Base-by-base conservation (phyloP, 768 basidiomycete species). In the Psilocybe sp. region DNA sequence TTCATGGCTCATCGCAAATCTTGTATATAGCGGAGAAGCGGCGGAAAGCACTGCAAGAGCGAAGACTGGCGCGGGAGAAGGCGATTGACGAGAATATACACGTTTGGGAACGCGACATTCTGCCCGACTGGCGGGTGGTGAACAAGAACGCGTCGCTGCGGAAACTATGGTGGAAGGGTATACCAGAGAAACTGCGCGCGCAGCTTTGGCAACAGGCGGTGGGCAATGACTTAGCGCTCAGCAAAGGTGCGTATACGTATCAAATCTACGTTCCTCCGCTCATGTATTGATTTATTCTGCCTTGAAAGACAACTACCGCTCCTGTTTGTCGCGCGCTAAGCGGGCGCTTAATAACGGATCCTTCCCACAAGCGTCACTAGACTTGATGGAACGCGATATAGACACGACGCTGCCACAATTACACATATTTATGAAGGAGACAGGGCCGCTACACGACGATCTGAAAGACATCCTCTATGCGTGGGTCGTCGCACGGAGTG, bases 161-260 rank as follows among this genome's bases (percentile, higher is more conserved):
- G 31, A 81, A 76, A 60, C 60, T 94, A 8, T 96, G 92, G 93
- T 92, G 92, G 92, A 75, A 75, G 28, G 93, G 93, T 3, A 89
- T 94, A 57, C 93, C 93, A 2, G 79, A 87, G 0, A 88, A 89
- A 61, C 66, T 92, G 47, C 80, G 93, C 31, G 86, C 88, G 3
- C 64, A 76, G 1, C 78, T 95, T 74, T 96, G 93, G 93, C 82
- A 89, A 63, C 77, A 76, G 45, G 90, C 87, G n/a, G 81, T 87
- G 13, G 93, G 93, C 7, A 96, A 96, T 62, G 72, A 81, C 19
- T 72, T 96, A 39, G 84, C 90, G 13, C 66, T 96, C 46, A 84
- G 82, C 65, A 93, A 88, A 85, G 89, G 89, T 85, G 57, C 40
- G 45, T 49, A 60, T 50, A 16, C 16, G 44, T 46, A 32, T 46